Percentiles rank a stretch among this genome's conserved stretches.
phyloP scores from a whole-genome alignment of 345 rosid genomes.

The Linum lewisii region DNA sequence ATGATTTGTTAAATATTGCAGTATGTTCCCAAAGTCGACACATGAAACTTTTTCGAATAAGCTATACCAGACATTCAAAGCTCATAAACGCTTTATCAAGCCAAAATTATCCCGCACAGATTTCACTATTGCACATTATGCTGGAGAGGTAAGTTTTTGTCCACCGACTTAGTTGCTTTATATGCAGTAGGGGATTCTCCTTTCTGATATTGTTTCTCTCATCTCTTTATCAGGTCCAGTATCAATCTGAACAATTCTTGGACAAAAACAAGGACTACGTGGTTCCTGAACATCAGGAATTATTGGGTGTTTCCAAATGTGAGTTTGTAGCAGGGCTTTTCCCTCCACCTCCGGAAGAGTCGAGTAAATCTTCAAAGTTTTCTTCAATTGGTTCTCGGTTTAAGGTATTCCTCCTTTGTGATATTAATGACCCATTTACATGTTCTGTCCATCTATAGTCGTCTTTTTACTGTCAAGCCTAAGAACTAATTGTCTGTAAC shows the following conservation, averaged over 20 bases:
- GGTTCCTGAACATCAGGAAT: constrained; percentile 73
- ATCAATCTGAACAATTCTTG: constrained; percentile 62
- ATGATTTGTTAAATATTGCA: constrained; percentile 20
- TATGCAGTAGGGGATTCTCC: background rate
- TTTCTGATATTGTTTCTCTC: constrained; percentile 10
- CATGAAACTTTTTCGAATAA: constrained; percentile 76
- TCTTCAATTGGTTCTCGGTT: constrained; percentile 73
- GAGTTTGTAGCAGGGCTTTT: constrained; percentile 59
- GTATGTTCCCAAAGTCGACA: constrained; percentile 80
- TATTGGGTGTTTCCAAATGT: constrained; percentile 50
- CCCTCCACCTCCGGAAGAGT: constrained; percentile 61
- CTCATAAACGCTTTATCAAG: constrained; percentile 63
- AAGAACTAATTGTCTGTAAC: constrained; percentile 14
- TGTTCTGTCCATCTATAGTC: background rate
- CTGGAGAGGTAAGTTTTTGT: constrained; percentile 51
- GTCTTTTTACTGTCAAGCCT: constrained; percentile 5
- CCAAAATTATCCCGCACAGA: constrained; percentile 64
- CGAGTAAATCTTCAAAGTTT: constrained; percentile 69
- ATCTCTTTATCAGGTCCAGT: constrained; percentile 39
- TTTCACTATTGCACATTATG: constrained; percentile 70
- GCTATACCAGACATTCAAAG: constrained; percentile 68
- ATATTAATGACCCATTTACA: background rate
- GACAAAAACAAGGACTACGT: constrained; percentile 77
- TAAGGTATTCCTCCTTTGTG: constrained; percentile 29
- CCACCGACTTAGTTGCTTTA: constrained; percentile 4